Percentiles rank a stretch among this genome's conserved stretches.
Conservation (phyloP, 2,329 filamentous ascomycete species). For the Calycina herbarum region DNA sequence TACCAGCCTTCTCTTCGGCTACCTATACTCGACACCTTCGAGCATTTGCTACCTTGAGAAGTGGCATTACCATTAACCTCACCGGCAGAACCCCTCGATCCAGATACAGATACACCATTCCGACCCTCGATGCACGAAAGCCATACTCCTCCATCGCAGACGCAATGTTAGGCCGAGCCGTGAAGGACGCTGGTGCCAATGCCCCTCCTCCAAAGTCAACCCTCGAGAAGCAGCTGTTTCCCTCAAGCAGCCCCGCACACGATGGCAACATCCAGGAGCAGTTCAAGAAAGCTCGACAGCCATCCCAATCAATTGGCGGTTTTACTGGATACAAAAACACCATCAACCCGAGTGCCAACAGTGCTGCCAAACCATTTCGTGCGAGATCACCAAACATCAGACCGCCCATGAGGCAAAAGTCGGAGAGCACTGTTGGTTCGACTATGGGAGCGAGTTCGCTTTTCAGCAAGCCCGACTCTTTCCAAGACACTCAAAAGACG, state of each 20-base stretch:
- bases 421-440: constrained; percentile 1
- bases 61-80: not conserved
- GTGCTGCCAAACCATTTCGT: constrained; percentile 22
- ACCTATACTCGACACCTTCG: constrained; percentile 28
- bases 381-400: constrained; percentile 30
- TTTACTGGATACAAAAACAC: constrained; percentile 37
- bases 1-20: constrained; percentile 32
- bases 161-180: constrained; percentile 39
- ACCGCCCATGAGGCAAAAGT: constrained; percentile 17
- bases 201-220: constrained; percentile 26
- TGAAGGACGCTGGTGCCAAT: constrained; percentile 21
- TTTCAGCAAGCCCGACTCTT: constrained; percentile 47
- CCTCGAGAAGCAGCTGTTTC: constrained; percentile 52
- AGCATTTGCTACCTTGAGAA: constrained; percentile 9
- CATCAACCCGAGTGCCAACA: constrained; percentile 23
- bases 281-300: constrained; percentile 47
- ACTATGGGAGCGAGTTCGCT: constrained; percentile 43
- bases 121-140: constrained; percentile 26
- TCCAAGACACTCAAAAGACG: constrained; percentile 44
- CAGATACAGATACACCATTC: constrained; percentile 15
- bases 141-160: constrained; percentile 36
- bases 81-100: constrained; percentile 22
- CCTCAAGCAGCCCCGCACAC: constrained; percentile 54
- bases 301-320: constrained; percentile 38
- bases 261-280: constrained; percentile 51